phyloP scores from a whole-genome alignment of 192 early-diverging fungal genomes.

The Linnemannia zychae region DNA sequence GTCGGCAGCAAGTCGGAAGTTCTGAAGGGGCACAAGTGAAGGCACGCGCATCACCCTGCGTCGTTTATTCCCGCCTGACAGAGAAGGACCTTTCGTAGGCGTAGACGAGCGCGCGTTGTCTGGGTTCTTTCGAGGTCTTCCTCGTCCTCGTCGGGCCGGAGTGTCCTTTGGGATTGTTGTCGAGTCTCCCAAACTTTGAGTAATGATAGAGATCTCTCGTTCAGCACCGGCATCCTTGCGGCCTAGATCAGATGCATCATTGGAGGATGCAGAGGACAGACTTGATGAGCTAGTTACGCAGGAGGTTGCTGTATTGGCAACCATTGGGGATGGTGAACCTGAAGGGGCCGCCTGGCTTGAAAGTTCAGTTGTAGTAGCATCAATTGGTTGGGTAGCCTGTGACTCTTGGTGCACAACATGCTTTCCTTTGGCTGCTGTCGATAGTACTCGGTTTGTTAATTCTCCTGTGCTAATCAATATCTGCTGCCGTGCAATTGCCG shows the following conservation, averaged over 20 bases:
- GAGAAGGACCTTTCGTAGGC: no score
- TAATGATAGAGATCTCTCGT: not conserved
- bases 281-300: no score
- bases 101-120: not conserved
- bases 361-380: not conserved
- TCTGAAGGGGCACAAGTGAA: no score
- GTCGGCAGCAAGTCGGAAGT: no score
- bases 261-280: not conserved
- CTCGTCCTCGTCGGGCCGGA: not conserved
- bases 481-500: not conserved
- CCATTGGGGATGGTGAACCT: not conserved
- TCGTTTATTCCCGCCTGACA: no score
- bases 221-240: not conserved
- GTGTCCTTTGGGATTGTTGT: not conserved
- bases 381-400: no score
- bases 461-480: not conserved
- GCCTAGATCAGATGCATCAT: not conserved
- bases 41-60: no score
- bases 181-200: not conserved
- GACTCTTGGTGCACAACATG: not conserved
- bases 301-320: not conserved
- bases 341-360: no score
- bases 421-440: not conserved
- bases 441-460: not conserved
- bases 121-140: not conserved